Conservation (phyloP, 2,329 filamentous ascomycete species). For the Sporothrix schenckii region DNA sequence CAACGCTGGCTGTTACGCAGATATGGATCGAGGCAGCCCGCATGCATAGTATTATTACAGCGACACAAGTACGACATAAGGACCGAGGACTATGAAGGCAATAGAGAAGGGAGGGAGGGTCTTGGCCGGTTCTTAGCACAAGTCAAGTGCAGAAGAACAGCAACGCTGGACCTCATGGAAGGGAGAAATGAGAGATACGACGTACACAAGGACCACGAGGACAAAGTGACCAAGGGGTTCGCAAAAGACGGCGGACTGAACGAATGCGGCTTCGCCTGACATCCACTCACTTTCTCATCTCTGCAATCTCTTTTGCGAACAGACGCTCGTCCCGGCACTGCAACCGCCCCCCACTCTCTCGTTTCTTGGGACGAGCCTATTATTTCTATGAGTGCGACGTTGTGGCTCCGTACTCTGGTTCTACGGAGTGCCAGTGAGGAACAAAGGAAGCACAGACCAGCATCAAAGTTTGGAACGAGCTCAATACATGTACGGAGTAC, state of each 20-base stretch:
- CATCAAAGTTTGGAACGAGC: not conserved
- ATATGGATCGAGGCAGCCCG: not conserved
- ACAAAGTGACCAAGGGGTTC: not conserved
- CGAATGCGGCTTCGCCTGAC: not conserved
- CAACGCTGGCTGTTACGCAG: not conserved
- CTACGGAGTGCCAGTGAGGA: not conserved
- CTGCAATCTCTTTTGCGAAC: conserved; percentile 28
- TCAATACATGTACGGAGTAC: not conserved
- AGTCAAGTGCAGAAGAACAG: conserved; percentile 15
- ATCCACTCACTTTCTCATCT: conserved; percentile 2
- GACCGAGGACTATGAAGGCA: not conserved
- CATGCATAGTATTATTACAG: too few species aligned
- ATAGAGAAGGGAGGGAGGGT: not conserved
- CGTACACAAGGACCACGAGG: not conserved
- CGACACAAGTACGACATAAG: too few species aligned
- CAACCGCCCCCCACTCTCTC: conserved; percentile 21
- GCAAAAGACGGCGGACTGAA: not conserved
- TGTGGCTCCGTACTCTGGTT: not conserved
- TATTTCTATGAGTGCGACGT: conserved; percentile 3
- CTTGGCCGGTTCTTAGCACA: not conserved
- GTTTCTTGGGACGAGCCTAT: conserved; percentile 22
- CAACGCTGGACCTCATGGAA: not conserved
- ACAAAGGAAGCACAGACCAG: not conserved
- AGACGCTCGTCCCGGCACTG: conserved; percentile 23
- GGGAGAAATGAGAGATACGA: conserved; percentile 12